Base-by-base conservation (phyloP, 2,329 filamentous ascomycete genomes). In the Zelopaecilomyces penicillatus region DNA sequence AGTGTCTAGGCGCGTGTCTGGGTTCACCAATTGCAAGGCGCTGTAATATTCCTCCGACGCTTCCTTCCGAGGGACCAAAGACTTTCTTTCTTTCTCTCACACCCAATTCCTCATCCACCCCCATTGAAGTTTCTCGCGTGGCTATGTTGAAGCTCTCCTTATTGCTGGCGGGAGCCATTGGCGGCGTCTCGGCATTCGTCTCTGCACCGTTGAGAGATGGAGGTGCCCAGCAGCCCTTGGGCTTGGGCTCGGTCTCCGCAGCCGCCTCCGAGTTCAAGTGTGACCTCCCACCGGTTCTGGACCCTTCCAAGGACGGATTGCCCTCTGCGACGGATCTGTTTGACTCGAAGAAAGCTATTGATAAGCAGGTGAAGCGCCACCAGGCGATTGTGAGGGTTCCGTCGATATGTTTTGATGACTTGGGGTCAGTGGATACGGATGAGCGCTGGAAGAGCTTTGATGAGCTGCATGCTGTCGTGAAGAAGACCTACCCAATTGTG, bases 331-430 rank as follows among this genome's bases (percentile, higher is more conserved):
- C 52, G 0, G 49, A 57, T 7, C 52, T 68, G 2, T 68, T 67
- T 41, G 56, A 55, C 0, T 59, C 59, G 35, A 43, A 57, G 8
- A 55, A 58, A 6, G 65, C 65, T 1, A 48, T 68, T 5, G 47
- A 54, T 2, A 67, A 54, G 34, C 72, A 74, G 52, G 66, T 76
- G 33, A 52, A 64, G 36, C 67, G 75, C 2, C 70, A 78, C 45
- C 74, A 75, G 19, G 70, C 69, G 5, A 69, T 81, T 4, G 76
- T 80, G 9, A 66, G 70, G 45, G 69, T 81, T 36, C 70, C 73
- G 1, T 73, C 75, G 0, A 62, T 79, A 36, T 76, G 69, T 37
- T 80, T 71, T 50, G 76, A 81, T 46, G 74, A 80, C 46, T 67
- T 76, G 40, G 75, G 75, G 4, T 59, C 65, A 3, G 68, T 78